Percentiles rank a stretch among this genome's conserved stretches.
Evolutionary conservation across 371 early-diverging fungal genomes (phyloP).

Genomic region (Mucor velutinosus): DNA sequence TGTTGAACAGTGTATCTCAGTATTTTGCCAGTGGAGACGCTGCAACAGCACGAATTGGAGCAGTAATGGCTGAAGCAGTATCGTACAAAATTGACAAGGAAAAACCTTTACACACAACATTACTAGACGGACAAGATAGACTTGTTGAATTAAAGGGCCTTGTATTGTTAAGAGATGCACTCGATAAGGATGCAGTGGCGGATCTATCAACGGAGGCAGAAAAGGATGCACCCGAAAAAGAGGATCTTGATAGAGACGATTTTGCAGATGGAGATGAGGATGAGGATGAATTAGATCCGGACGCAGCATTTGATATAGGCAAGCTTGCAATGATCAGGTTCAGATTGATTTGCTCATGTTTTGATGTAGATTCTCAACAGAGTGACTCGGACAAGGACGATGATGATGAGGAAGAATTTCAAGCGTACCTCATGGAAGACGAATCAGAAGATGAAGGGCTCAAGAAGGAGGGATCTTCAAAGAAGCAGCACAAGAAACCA

Average conservation of each 20-base stretch:
- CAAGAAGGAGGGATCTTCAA: conserved; percentile 4
- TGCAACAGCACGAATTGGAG: conserved; percentile 31
- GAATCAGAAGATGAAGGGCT: conserved; percentile 49
- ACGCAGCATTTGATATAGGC: conserved; percentile 15
- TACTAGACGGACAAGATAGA: conserved; percentile 26
- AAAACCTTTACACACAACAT: conserved; percentile 28
- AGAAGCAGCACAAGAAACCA: conserved; percentile 29
- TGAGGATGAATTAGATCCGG: conserved; percentile 45
- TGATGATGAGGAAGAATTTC: conserved; percentile 43
- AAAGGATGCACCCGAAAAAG: neutral
- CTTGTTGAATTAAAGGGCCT: conserved; percentile 25
- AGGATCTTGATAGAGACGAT: neutral
- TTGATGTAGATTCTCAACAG: neutral
- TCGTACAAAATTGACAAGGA: conserved; percentile 28
- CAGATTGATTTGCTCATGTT: neutral
- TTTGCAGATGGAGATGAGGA: conserved; percentile 14
- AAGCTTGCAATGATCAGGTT: neutral
- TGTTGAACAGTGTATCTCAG: conserved; percentile 20
- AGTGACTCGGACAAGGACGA: neutral
- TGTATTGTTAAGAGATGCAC: conserved; percentile 15
- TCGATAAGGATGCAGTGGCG: neutral
- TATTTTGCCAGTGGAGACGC: conserved; percentile 37
- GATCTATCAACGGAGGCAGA: neutral
- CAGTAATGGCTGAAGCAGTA: conserved; percentile 42
- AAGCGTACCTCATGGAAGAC: conserved; percentile 53